A percentile compares a stretch with the other conserved stretches of the same genome.
Evolutionary conservation across 768 basidiomycete genomes (phyloP).

Genomic region (Dictyophora rubrovolvata): DNA sequence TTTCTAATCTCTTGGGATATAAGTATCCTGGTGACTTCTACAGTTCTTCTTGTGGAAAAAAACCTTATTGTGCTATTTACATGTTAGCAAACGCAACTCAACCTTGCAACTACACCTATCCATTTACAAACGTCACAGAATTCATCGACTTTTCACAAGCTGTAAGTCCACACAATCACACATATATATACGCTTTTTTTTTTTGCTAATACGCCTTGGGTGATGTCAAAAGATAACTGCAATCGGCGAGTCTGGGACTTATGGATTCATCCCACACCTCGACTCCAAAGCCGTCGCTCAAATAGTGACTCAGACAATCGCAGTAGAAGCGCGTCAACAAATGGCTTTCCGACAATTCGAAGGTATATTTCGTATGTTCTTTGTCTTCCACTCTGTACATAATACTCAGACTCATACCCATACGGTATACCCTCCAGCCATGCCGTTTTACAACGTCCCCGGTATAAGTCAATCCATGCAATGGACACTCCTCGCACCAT

Average conservation of each 20-base stretch:
- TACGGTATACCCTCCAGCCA: too few species aligned
- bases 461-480: constrained; percentile 53
- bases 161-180: constrained; percentile 20
- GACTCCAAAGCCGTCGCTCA: constrained; percentile 43
- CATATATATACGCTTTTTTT: too few species aligned
- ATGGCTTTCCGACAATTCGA: constrained; percentile 55
- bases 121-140: constrained; percentile 45
- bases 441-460: constrained; percentile 35
- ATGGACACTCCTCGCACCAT: constrained; percentile 50
- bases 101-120: constrained; percentile 48
- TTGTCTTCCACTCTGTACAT: constrained; percentile 9
- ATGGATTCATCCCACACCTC: constrained; percentile 57
- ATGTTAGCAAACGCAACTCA: constrained; percentile 32
- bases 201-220: neutral
- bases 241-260: constrained; percentile 49
- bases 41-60: too few species aligned
- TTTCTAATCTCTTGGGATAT: constrained; percentile 39
- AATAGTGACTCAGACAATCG: constrained; percentile 45
- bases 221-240: constrained; percentile 28
- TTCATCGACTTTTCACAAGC: constrained; percentile 54
- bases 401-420: too few species aligned
- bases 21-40: too few species aligned
- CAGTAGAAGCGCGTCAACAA: constrained; percentile 56
- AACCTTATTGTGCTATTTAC: too few species aligned
- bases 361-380: constrained; percentile 51